Evolutionary conservation across 768 basidiomycete genomes (phyloP).

Genomic region (Royoungia palumana): DNA sequence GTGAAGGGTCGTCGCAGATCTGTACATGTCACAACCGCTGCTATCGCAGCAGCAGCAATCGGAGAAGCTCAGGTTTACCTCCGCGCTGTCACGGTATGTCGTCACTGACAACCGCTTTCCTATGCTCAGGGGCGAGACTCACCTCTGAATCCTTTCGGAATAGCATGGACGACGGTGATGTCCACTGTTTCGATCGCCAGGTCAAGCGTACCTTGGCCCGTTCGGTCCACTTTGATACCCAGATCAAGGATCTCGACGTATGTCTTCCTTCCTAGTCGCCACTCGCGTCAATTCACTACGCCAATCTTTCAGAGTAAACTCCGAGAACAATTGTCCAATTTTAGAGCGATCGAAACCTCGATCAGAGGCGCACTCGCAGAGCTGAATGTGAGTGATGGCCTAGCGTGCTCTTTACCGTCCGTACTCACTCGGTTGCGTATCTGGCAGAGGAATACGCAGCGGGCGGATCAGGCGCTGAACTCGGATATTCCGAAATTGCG

Average conservation of each 20-base stretch:
- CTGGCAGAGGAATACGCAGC: slow-evolving; percentile 51
- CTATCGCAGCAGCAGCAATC: not conserved
- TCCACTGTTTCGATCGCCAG: slow-evolving; percentile 38
- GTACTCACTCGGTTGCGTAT: not conserved
- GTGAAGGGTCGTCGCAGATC: not conserved
- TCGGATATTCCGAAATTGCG: slow-evolving; percentile 62
- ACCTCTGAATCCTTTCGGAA: not conserved
- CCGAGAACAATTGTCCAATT: slow-evolving; percentile 69
- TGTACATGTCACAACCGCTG: not conserved
- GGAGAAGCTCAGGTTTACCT: slow-evolving; percentile 1
- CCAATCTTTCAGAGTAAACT: slow-evolving; percentile 49
- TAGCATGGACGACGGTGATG: slow-evolving; percentile 8
- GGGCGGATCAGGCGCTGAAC: slow-evolving; percentile 55
- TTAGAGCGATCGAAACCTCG: slow-evolving; percentile 66
- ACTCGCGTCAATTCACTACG: not conserved
- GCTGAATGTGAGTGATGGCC: slow-evolving; percentile 48
- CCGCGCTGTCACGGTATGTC: slow-evolving; percentile 10
- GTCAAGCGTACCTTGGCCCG: slow-evolving; percentile 47
- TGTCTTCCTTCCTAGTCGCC: not conserved
- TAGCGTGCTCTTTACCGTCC: not conserved
- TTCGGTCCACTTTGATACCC: slow-evolving; percentile 47
- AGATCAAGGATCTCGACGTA: slow-evolving; percentile 64
- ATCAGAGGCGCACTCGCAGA: slow-evolving; percentile 61
- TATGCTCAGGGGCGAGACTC: slow-evolving; percentile 14
- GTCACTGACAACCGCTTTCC: not conserved